phyloP scores from a whole-genome alignment of 2,329 filamentous ascomycete species.

The Seiridium cupressi region DNA sequence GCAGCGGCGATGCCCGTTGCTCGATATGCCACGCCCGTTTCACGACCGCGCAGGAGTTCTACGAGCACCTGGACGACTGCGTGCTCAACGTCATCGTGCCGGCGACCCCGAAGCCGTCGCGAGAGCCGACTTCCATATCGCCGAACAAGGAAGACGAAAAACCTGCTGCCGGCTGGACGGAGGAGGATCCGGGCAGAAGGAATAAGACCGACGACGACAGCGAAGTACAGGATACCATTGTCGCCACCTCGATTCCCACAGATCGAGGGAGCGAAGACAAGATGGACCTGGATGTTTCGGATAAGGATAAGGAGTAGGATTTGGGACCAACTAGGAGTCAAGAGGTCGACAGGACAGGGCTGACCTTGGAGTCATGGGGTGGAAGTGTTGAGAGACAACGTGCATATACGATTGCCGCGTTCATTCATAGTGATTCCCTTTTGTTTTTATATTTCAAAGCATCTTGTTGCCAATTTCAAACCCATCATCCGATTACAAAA shows the following conservation, averaged over 20 bases:
- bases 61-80: conserved; percentile 83
- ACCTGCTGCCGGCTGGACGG: conserved; percentile 9
- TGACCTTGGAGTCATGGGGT: too few relatives aligned
- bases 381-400: not conserved
- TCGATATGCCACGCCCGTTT: conserved; percentile 84
- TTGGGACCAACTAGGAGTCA: too few relatives aligned
- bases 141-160: conserved; percentile 17
- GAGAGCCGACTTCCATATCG: conserved; percentile 17
- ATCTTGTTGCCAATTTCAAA: not conserved
- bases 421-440: not conserved
- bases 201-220: not conserved
- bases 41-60: conserved; percentile 88
- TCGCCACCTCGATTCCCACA: conserved; percentile 10
- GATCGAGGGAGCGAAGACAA: conserved; percentile 21
- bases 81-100: conserved; percentile 59
- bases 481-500: not conserved
- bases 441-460: not conserved
- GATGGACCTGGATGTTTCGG: conserved; percentile 27
- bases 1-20: conserved; percentile 73
- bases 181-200: not conserved
- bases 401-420: conserved; percentile 2
- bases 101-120: conserved; percentile 31
- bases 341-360: too few relatives aligned
- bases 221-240: conserved; percentile 12
- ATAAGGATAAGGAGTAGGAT: not conserved